phyloP scores from a whole-genome alignment of 441 rosid genomes.

The Syzygium malaccense region DNA sequence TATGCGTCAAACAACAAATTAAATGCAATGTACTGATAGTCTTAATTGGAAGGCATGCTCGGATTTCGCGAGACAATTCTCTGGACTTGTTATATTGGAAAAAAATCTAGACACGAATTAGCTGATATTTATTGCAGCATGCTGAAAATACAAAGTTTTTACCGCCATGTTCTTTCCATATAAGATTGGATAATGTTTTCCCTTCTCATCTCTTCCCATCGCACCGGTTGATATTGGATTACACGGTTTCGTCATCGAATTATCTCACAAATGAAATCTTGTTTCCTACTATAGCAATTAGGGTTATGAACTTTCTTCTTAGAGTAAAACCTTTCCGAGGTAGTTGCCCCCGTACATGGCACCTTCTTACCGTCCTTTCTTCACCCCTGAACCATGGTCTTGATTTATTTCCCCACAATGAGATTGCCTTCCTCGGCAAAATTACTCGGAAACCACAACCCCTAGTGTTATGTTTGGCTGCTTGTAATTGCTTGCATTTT shows the following conservation, averaged over 20 bases:
- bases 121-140: neutral
- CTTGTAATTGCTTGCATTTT: neutral
- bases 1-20: neutral
- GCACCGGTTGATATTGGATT: neutral
- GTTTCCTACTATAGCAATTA: neutral
- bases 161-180: neutral
- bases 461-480: neutral
- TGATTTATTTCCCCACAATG: neutral
- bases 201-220: neutral
- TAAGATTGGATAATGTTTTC: neutral
- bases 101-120: neutral
- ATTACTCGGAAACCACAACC: neutral
- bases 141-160: neutral
- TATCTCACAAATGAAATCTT: neutral
- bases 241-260: neutral
- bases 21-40: neutral
- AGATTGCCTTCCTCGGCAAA: neutral
- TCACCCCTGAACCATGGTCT: neutral
- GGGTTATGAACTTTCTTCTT: neutral
- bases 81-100: neutral
- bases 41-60: neutral
- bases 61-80: neutral
- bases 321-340: neutral
- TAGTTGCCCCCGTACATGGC: neutral
- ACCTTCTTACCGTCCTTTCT: neutral